phyloP scores from a whole-genome alignment of 192 early-diverging fungal species.

The Lunasporangiospora selenospora region DNA sequence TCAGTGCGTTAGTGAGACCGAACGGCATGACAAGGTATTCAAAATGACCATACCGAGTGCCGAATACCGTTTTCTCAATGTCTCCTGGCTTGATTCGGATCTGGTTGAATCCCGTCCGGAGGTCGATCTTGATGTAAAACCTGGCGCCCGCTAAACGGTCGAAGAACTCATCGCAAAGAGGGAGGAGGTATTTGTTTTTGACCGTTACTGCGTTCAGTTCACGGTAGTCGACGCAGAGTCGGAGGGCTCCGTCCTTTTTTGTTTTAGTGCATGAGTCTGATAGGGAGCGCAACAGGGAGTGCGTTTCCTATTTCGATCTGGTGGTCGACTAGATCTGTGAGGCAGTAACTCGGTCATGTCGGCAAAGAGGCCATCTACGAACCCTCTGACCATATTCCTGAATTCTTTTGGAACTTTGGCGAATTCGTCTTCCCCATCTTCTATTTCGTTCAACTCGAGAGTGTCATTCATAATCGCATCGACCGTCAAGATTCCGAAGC shows the following conservation, averaged over 20 bases:
- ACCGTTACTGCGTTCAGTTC: slow-evolving; percentile 53
- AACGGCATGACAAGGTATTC: slow-evolving; percentile 41
- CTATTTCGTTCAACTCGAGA: too few species aligned
- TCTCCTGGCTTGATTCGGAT: slow-evolving; percentile 12
- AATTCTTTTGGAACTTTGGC: slow-evolving; percentile 11
- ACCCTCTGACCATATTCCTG: neutral
- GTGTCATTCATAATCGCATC: too few species aligned
- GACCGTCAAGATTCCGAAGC: too few species aligned
- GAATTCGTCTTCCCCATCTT: neutral
- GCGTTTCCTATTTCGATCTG: slow-evolving; percentile 27
- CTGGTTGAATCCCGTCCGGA: slow-evolving; percentile 49
- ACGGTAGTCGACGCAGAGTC: slow-evolving; percentile 60
- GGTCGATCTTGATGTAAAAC: slow-evolving; percentile 55
- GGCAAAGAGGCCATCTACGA: neutral
- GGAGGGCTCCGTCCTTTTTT: slow-evolving; percentile 57
- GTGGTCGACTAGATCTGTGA: slow-evolving; percentile 28
- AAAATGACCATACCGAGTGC: slow-evolving; percentile 17
- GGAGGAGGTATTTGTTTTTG: slow-evolving; percentile 56
- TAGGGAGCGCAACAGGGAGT: slow-evolving; percentile 1
- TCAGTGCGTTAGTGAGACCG: slow-evolving; percentile 8
- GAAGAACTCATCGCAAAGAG: slow-evolving; percentile 54
- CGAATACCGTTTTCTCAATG: slow-evolving; percentile 7
- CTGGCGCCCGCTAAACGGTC: slow-evolving; percentile 28
- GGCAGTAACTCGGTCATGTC: slow-evolving; percentile 14
- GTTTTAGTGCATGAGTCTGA: slow-evolving; percentile 46